Base-by-base conservation (phyloP, 129 eudicot genomes). In the Tanacetum coccineum region DNA sequence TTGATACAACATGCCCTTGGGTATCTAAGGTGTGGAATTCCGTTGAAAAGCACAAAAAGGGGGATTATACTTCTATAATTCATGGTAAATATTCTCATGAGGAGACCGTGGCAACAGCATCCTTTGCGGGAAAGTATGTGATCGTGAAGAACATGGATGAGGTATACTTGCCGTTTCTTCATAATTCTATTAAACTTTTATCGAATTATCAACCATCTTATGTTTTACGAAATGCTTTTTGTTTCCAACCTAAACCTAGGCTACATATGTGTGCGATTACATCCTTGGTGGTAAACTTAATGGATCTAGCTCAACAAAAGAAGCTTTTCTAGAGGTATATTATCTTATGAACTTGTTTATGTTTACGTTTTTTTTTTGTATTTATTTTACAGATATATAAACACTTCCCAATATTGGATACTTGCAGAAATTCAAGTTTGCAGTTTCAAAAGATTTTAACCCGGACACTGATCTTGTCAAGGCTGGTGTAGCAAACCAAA, bases 1-100 rank as follows among this genome's bases (percentile, higher is more conserved):
- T 90, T 60, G 97, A 90, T 81, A 90, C 97, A 70, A 87, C 95
- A 54, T 90, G 97, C 77, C 95, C 95, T 40, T 90, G 95, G 97
- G 97, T 90, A 13, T 46, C 87, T 64, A 90, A 90, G 40, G 97
- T 90, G 3, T 90, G 95, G 97, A 87, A 71, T 79, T 28, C 61
- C 55, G 97, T 90, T 68, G 97, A 90, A 68, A 90, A 84, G 74
- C 95, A 90, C 79, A 90, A 87, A 74, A 84, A 90, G 68, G 91
- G 87, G 65, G 95, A 81, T 59, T 84, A 84, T 68, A 84, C 95
- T 14, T 90, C 95, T 66, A 87, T 87, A 32, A 90, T 90, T 64
- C 97, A 90, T 70, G 97, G 95, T 32, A 90, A 87, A 82, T 84
- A 87, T 80, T 22, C 82, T 64, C 97, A 90, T 26, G 97, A 90